Percentiles rank a stretch among this genome's conserved stretches.
Evolutionary conservation across 257 asterid species (phyloP).

Genomic region (Knoxia roxburghii): DNA sequence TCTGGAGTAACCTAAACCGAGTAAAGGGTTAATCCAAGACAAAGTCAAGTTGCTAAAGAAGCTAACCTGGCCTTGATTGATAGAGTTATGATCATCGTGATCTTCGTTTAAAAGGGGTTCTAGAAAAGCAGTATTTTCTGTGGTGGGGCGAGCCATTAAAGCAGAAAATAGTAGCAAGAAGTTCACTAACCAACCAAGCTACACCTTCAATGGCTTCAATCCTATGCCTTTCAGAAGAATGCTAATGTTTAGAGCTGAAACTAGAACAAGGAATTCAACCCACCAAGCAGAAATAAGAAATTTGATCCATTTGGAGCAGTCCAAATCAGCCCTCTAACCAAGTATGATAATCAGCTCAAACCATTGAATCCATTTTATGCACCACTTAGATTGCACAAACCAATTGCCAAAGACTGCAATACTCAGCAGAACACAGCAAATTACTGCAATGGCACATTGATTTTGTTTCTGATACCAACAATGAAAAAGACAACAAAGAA

Average conservation of each 20-base stretch:
- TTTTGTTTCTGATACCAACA: slow-evolving; percentile 18
- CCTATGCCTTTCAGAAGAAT: slow-evolving; percentile 16
- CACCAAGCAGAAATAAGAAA: slow-evolving; percentile 52
- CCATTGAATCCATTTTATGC: slow-evolving; percentile 14
- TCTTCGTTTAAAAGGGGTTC: slow-evolving; percentile 36
- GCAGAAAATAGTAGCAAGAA: slow-evolving; percentile 44
- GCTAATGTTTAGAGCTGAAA: slow-evolving; percentile 36
- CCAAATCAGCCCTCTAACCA: slow-evolving; percentile 54
- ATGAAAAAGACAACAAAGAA: slow-evolving; percentile 28
- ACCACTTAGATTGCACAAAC: slow-evolving; percentile 17
- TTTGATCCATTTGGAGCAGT: slow-evolving; percentile 30
- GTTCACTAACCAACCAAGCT: slow-evolving; percentile 49
- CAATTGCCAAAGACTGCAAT: slow-evolving; percentile 29
- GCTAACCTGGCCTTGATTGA: slow-evolving; percentile 23
- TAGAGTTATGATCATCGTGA: neutral
- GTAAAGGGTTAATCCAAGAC: slow-evolving; percentile 63
- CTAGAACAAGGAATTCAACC: slow-evolving; percentile 33
- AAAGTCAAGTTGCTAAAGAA: slow-evolving; percentile 40
- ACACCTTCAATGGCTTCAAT: slow-evolving; percentile 30
- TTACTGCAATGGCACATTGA: slow-evolving; percentile 5
- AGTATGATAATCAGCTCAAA: slow-evolving; percentile 29
- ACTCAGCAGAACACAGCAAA: slow-evolving; percentile 42
- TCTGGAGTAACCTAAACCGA: slow-evolving; percentile 41
- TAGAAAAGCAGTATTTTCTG: slow-evolving; percentile 8
- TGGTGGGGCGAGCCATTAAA: slow-evolving; percentile 18